Evolutionary conservation across 345 rosid genomes (phyloP), one percentile per base, ranked within the genome.

Genomic region (Lepidium didymum): DNA sequence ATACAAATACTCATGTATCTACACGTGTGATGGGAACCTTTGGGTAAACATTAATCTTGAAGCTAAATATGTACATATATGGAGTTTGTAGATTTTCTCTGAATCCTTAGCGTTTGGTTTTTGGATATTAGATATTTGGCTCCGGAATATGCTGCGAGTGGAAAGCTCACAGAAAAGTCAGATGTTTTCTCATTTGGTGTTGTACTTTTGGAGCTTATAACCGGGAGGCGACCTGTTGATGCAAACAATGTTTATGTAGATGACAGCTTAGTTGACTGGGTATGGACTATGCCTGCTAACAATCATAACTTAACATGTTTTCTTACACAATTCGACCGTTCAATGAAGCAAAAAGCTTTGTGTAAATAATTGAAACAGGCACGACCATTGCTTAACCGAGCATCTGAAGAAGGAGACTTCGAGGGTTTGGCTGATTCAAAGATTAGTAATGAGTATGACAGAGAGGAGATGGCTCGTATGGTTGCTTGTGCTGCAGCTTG

Each of bases 11-110:
- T 49, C 99, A 94, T 78, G 85, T 91, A 56, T 94, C 99, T 19
- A 94, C 96, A 10, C 78, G 99, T 4, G 97, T 91, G 66, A 89
- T 94, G 97, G 99, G 99, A 69, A 91, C 99, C 12, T 74, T 74
- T 15, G 78, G 78, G 78, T 73, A 73, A 62, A 54, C 0, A 63
- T 53, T 29, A 3, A 62, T 56, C 58, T 6, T 55, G 51, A 64
- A 56, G 14, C 42, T 52, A 36, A 8, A 10, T 15, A 15, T 25
- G 10, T 40, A 29, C 13, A 25, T 66, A 4, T 42, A 31, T 51
- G 13, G 3, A 15, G 31, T 46, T 43, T 62, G 58, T 15, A 1
- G 1, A 64, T 13, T 38, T 10, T 29, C 8, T 27, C 4, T 38
- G 31, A 54, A 12, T 66, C 29, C 51, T 65, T 25, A 11, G 16